phyloP scores from a whole-genome alignment of 768 basidiomycete genomes.

The Sarcodon sp. region DNA sequence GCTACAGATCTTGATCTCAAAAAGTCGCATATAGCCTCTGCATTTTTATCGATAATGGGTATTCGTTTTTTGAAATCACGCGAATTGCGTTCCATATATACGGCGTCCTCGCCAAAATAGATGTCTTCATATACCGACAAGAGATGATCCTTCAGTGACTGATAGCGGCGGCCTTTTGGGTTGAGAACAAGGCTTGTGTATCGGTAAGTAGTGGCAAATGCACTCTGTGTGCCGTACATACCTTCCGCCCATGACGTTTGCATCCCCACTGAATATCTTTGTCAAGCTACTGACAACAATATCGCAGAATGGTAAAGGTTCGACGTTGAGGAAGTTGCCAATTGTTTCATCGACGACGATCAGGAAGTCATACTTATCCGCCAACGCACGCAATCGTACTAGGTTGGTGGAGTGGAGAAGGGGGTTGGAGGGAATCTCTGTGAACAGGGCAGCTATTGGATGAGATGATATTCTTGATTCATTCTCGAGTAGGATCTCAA shows the following conservation, averaged over 20 bases:
- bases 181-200: constrained; percentile 70
- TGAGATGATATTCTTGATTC: constrained; percentile 22
- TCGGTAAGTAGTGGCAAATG: background rate
- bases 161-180: constrained; percentile 61
- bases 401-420: constrained; percentile 80
- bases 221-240: constrained; percentile 21
- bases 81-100: constrained; percentile 97
- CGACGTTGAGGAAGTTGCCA: constrained; percentile 89
- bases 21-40: constrained; percentile 73
- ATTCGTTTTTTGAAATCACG: constrained; percentile 79
- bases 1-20: constrained; percentile 45
- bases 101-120: constrained; percentile 85
- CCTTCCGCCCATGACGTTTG: constrained; percentile 98
- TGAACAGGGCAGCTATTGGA: constrained; percentile 72
- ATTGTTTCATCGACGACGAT: constrained; percentile 91
- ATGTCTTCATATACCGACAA: constrained; percentile 59
- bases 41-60: constrained; percentile 64
- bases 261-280: constrained; percentile 90
- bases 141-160: constrained; percentile 47
- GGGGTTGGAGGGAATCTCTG: constrained; percentile 94
- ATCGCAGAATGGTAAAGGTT: constrained; percentile 77
- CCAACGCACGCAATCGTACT: constrained; percentile 56
- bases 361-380: constrained; percentile 81
- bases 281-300: constrained; percentile 86
- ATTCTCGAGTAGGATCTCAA: constrained; percentile 48